Evolutionary conservation across 345 rosid species (phyloP).

Genomic region (Passiflora organensis): DNA sequence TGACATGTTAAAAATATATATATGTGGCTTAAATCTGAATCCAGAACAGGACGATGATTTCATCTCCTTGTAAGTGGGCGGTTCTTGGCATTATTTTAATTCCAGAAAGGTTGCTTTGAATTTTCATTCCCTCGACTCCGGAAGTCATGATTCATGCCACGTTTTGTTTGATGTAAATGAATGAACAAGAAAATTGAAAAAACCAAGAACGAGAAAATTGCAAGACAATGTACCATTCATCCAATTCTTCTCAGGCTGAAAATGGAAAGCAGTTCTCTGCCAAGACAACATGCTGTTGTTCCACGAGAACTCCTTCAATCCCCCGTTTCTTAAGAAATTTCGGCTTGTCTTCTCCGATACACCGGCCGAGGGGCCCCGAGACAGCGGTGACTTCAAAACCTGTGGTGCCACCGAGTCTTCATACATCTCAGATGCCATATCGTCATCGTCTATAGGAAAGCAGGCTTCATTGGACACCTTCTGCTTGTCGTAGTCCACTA

Average conservation of each 20-base stretch:
- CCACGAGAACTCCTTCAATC: constrained; percentile 45
- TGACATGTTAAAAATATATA: too few species aligned
- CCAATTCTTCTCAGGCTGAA: constrained; percentile 93
- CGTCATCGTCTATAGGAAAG: background rate
- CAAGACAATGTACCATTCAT: constrained; percentile 68
- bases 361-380: constrained; percentile 52
- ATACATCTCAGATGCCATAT: constrained; percentile 1
- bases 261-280: constrained; percentile 92
- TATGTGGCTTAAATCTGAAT: too few species aligned
- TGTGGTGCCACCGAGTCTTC: constrained; percentile 4
- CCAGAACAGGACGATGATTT: too few species aligned
- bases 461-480: background rate
- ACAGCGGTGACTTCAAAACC: constrained; percentile 14
- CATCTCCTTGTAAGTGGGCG: too few species aligned
- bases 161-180: too few species aligned
- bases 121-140: too few species aligned
- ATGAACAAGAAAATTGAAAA: too few species aligned
- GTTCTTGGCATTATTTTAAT: too few species aligned
- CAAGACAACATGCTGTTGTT: constrained; percentile 79
- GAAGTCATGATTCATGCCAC: too few species aligned
- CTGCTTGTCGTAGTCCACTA: constrained; percentile 7
- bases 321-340: background rate
- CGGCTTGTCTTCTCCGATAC: constrained; percentile 69
- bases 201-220: background rate
- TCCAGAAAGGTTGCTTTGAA: too few species aligned